Evolutionary conservation across 2,329 filamentous ascomycete species (phyloP), one percentile per base, ranked within the genome.

Genomic region (Phaeophleospora eucalypticola): DNA sequence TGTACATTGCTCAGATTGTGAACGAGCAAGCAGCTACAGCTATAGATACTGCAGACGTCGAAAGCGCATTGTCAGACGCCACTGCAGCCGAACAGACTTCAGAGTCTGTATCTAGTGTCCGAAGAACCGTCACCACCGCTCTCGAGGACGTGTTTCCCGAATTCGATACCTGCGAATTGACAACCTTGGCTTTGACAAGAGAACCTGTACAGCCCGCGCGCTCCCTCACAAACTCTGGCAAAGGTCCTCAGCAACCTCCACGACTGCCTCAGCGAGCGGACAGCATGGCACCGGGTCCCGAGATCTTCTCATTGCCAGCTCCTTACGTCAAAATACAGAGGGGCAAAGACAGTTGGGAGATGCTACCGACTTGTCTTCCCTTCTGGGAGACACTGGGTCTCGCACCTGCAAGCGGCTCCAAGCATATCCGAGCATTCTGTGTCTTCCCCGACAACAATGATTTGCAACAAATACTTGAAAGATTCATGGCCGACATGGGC

Each of bases 301-400:
- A 65, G 47, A 51, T 83, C 2, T 85, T 85, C 53, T 72, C 75
- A 34, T 79, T 93, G 2, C 77, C 79, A 1, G 72, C 82, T 0
- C 87, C 87, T 1, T 83, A 87, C 58, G 71, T 93, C 32, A 82
- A 87, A 54, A 73, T 94, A 9, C 82, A 83, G 40, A 77, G 87
- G 43, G 79, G 82, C 16, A 84, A 89, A 33, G 76, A 77, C 1
- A 79, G 78, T 39, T 77, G 89, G 46, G 87, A 89, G 9, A 73
- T 94, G 33, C 72, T 91, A 17, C 86, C 88, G 2, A 80, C 87
- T 0, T 84, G 86, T 0, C 71, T 91, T 16, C 71, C 77, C 1
- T 95, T 93, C 60, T 94, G 88, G 89, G 87, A 93, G 61, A 82
- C 83, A 38, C 71, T 94, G 15, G 86, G 87, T 0, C 74, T 95